Conservation (phyloP, 345 rosid species). For the Citrus medica region DNA sequence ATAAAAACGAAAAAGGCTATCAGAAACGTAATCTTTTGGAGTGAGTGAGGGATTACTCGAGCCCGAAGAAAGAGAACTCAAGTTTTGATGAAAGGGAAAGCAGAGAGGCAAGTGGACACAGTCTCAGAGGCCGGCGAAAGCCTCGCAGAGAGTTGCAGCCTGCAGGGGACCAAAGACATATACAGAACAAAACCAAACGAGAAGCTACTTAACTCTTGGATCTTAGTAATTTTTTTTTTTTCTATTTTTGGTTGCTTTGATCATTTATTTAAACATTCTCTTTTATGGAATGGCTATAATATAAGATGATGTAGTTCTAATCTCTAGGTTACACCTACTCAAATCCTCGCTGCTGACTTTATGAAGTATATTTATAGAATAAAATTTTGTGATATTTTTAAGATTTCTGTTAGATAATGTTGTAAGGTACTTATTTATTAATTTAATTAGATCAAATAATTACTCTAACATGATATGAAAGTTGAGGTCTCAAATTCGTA, state of each 20-base stretch:
- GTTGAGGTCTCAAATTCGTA: too few relatives aligned
- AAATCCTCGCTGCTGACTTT: too few relatives aligned
- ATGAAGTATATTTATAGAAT: too few relatives aligned
- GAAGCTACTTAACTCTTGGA: background rate
- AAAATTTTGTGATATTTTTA: too few relatives aligned
- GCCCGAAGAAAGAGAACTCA: constrained; percentile 16
- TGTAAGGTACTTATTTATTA: too few relatives aligned
- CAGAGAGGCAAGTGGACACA: constrained; percentile 20
- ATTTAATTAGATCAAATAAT: too few relatives aligned
- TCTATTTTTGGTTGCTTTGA: background rate
- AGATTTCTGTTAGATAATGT: too few relatives aligned
- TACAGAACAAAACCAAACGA: background rate
- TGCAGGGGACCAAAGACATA: constrained; percentile 16
- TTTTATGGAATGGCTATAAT: too few relatives aligned
- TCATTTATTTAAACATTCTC: background rate
- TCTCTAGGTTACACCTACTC: too few relatives aligned
- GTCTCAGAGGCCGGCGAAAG: constrained; percentile 16
- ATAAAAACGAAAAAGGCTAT: background rate
- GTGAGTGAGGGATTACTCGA: background rate
- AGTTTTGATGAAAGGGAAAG: constrained; percentile 9
- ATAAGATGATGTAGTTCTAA: too few relatives aligned
- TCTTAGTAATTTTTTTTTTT: background rate
- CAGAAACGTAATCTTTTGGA: constrained; percentile 9
- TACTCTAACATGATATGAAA: too few relatives aligned
- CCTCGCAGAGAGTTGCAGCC: constrained; percentile 12